Conservation (phyloP, 1,139 yeast genomes). For the Diutina ranongensis region DNA sequence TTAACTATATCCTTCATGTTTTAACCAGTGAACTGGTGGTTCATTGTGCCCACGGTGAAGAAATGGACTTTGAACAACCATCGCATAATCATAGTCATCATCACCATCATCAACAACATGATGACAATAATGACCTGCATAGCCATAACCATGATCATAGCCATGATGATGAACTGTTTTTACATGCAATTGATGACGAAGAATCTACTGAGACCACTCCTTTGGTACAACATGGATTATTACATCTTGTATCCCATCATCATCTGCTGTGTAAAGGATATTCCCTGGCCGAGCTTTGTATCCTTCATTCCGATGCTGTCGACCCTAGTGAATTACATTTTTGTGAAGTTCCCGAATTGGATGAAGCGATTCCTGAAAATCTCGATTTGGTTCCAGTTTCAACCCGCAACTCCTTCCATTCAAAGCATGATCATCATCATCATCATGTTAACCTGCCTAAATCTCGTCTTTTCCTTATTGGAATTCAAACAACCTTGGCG, state of each 20-base stretch:
- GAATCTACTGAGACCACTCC: constrained; percentile 14
- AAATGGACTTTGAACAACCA: constrained; percentile 8
- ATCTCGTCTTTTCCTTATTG: constrained; percentile 70
- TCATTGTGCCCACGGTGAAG: constrained; percentile 63
- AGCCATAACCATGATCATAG: constrained; percentile 7
- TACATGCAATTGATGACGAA: constrained; percentile 6
- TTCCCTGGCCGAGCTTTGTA: constrained; percentile 31
- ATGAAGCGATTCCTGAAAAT: not conserved
- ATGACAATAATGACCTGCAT: not conserved
- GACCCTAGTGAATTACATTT: not conserved
- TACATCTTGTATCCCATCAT: not conserved
- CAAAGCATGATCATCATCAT: constrained; percentile 40
- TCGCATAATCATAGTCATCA: not conserved
- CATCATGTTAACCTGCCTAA: constrained; percentile 73
- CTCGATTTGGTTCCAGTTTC: constrained; percentile 4
- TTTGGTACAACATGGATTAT: constrained; percentile 16
- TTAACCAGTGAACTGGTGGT: constrained; percentile 75
- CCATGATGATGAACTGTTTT: not conserved
- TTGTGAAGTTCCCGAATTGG: constrained; percentile 3
- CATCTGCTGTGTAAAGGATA: constrained; percentile 40
- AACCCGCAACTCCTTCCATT: constrained; percentile 12
- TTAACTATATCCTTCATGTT: constrained; percentile 59
- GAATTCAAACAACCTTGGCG: constrained; percentile 82
- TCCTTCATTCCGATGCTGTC: constrained; percentile 8
- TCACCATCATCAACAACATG: not conserved